phyloP scores from a whole-genome alignment of 768 basidiomycete species.

The Russula foetens region DNA sequence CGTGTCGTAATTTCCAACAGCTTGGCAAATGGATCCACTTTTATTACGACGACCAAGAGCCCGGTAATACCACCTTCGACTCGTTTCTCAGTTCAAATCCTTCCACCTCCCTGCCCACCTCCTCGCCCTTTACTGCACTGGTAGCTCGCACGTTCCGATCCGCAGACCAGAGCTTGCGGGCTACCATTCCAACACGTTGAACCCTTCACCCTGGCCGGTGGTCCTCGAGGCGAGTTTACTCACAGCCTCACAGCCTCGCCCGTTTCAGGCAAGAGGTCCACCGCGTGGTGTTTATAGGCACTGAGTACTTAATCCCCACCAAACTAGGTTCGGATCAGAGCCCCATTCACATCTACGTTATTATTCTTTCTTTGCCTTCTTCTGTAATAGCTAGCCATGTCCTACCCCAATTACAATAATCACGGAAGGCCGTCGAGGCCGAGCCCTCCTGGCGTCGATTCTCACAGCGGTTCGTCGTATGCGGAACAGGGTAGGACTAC shows the following conservation, averaged over 20 bases:
- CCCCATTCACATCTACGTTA: slow-evolving; percentile 17
- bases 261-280: background rate
- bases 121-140: slow-evolving; percentile 3
- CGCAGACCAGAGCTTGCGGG: background rate
- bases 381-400: slow-evolving; percentile 21
- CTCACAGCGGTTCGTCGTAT: slow-evolving; percentile 19
- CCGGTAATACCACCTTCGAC: slow-evolving; percentile 1
- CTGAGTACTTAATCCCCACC: slow-evolving; percentile 10
- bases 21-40: slow-evolving; percentile 10
- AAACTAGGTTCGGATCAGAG: background rate
- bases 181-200: slow-evolving; percentile 12
- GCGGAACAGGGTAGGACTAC: slow-evolving; percentile 20
- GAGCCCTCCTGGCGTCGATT: slow-evolving; percentile 9
- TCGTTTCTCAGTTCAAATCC: background rate
- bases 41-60: background rate
- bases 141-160: slow-evolving; percentile 14
- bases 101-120: background rate
- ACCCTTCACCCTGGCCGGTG: slow-evolving; percentile 7
- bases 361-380: slow-evolving; percentile 18
- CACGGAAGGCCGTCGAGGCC: slow-evolving; percentile 9
- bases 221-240: slow-evolving; percentile 1
- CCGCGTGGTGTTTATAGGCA: background rate
- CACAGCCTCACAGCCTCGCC: slow-evolving; percentile 1
- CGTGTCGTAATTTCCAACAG: slow-evolving; percentile 14
- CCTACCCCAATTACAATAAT: slow-evolving; percentile 16